Base-by-base conservation (phyloP, 2,329 filamentous ascomycete genomes). In the Malbranchea zuffiana region DNA sequence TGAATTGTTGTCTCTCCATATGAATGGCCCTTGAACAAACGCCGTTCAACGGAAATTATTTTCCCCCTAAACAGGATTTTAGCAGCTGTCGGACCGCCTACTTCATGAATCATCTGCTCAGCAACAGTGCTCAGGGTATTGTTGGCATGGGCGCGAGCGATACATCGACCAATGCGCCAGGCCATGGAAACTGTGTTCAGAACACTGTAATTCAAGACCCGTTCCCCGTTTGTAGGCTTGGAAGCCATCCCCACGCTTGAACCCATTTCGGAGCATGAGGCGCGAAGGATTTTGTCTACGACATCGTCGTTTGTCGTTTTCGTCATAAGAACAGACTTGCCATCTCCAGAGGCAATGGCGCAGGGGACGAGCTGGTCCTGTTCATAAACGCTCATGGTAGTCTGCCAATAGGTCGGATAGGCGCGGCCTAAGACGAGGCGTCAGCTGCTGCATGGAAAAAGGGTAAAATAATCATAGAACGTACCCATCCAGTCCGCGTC, bases 61-160 rank as follows among this genome's bases (percentile, higher is more conserved):
- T 80, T 80, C 18, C 76, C 75, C 40, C 71, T 67, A 59, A 72
- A 78, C n/a, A 80, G 47, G 6, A 78, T 65, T 42, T 63, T 70
- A 1, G 71, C 75, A 0, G 67, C 65, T 3, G 59, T 59, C 0
- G 58, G 47, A 0, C 74, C 74, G 3, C 74, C 74, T 19, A 69
- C 71, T 50, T 75, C 72, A 0, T 68, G 61, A 11, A 78, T 64
- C 41, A 78, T 76, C 2, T 62, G 62, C 53, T 77, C 71, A 1
- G 72, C 72, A 2, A 78, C 69, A 8, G 55, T 65, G 11, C 69
- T 67, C 1, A 75, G 54, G 4, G 63, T 64, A 40, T 72, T 75
- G 6, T 57, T 60, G 16, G 56, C 55, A 17, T 68, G 59, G 2
- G 71, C 69, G 24, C 61, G 57, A 8, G 67, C 69, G 17, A 79